Conservation (phyloP, 495 filamentous ascomycete species). For the Podospora sp. region DNA sequence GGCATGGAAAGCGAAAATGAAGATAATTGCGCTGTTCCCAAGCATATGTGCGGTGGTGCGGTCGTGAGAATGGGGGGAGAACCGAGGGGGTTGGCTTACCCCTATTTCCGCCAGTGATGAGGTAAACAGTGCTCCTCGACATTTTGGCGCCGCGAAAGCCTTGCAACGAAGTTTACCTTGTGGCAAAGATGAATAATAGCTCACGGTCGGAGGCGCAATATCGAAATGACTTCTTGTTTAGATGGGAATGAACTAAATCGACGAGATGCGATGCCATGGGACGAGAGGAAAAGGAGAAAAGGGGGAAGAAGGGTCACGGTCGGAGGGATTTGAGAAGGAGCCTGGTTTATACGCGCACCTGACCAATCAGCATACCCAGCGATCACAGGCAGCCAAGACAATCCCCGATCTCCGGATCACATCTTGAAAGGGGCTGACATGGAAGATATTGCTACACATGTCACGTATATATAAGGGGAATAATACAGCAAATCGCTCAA, state of each 20-base stretch:
- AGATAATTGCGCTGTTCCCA: background rate
- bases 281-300: conserved; percentile 1
- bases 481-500: background rate
- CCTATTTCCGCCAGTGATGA: conserved; percentile 48
- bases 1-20: background rate
- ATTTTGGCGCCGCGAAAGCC: conserved; percentile 7
- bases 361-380: conserved; percentile 19
- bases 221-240: background rate
- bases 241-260: background rate
- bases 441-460: background rate
- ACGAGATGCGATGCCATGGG: background rate
- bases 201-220: background rate
- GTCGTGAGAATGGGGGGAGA: background rate
- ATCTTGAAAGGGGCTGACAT: background rate
- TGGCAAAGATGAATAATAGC: background rate
- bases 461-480: background rate
- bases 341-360: conserved; percentile 12
- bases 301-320: background rate
- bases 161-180: background rate
- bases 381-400: background rate
- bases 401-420: background rate
- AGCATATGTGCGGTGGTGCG: background rate
- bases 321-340: background rate
- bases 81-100: conserved; percentile 19
- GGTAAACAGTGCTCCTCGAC: conserved; percentile 36